A percentile compares a stretch with the other conserved stretches of the same genome.
Evolutionary conservation across 2,329 filamentous ascomycete species (phyloP).

Genomic region (Phialophora chinensis): DNA sequence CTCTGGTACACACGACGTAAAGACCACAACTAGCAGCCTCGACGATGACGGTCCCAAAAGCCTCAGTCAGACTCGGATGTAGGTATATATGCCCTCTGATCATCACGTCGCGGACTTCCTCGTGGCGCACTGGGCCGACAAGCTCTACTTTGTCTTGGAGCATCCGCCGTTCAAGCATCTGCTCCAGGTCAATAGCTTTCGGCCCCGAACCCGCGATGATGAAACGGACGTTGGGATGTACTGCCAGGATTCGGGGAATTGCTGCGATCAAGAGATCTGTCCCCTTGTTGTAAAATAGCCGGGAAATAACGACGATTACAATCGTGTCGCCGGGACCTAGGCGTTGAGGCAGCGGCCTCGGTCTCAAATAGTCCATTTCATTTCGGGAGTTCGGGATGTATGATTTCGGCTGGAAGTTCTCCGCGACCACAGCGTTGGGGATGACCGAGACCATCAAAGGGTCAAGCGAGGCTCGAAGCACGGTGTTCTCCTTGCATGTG

Average conservation of each 20-base stretch:
- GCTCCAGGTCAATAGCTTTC: conserved; percentile 96
- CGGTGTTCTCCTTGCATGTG: conserved; percentile 98
- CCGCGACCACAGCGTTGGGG: conserved; percentile 94
- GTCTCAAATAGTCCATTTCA: conserved; percentile 41
- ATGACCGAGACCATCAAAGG: conserved; percentile 98
- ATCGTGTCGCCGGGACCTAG: conserved; percentile 85
- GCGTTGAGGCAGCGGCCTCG: conserved; percentile 64
- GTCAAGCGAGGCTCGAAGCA: conserved; percentile 89
- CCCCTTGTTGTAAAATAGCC: conserved; percentile 98
- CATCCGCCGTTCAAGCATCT: conserved; percentile 95
- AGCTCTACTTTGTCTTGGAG: conserved; percentile 93
- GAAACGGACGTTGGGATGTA: conserved; percentile 91
- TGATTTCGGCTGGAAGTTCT: conserved; percentile 83
- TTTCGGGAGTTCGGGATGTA: conserved; percentile 53
- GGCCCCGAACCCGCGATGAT: conserved; percentile 95
- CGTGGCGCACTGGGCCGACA: conserved; percentile 88
- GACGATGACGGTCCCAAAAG: conserved; percentile 96
- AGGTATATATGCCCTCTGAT: conserved; percentile 95
- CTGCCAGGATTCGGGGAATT: conserved; percentile 87
- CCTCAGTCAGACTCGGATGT: conserved; percentile 92
- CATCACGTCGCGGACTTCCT: conserved; percentile 98
- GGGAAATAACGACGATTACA: conserved; percentile 95
- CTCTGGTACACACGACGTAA: conserved; percentile 95
- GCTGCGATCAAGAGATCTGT: conserved; percentile 96
- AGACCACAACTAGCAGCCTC: conserved; percentile 95